Percentiles rank a stretch among this genome's conserved stretches.
Evolutionary conservation across 1,284 basidiomycete genomes (phyloP).

Genomic region (Cystobasidium pallidum): DNA sequence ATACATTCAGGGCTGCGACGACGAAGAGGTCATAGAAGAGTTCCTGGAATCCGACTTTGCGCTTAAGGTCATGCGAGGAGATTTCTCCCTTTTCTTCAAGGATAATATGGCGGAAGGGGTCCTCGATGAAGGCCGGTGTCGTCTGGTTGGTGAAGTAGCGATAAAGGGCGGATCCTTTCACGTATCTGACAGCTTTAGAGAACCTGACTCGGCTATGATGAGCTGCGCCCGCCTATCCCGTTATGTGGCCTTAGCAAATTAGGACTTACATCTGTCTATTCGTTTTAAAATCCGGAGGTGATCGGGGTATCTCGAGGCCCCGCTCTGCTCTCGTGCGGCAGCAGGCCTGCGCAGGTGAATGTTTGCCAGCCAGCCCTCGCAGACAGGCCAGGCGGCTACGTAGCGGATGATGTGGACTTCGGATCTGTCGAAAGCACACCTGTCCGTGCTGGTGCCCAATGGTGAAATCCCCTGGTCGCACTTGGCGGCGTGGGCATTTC

Average conservation of each 20-base stretch:
- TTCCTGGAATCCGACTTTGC: constrained; percentile 32
- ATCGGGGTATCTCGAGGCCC: too few relatives aligned
- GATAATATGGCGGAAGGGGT: constrained; percentile 21
- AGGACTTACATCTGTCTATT: background rate
- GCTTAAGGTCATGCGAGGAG: background rate
- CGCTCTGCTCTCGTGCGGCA: too few relatives aligned
- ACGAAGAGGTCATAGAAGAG: constrained; percentile 42
- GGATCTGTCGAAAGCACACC: too few relatives aligned
- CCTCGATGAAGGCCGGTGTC: constrained; percentile 20
- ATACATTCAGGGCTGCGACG: constrained; percentile 28
- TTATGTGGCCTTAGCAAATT: too few relatives aligned
- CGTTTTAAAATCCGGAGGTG: background rate
- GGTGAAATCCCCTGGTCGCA: too few relatives aligned
- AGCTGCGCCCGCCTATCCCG: too few relatives aligned
- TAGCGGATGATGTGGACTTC: too few relatives aligned
- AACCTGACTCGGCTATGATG: background rate
- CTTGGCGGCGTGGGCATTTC: constrained; percentile 7
- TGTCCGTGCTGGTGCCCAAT: too few relatives aligned
- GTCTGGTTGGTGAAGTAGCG: constrained; percentile 18
- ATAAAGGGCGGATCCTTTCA: background rate
- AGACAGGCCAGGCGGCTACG: too few relatives aligned
- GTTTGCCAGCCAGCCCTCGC: too few relatives aligned
- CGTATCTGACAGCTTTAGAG: background rate
- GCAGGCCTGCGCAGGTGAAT: too few relatives aligned
- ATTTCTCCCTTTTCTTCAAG: constrained; percentile 19